phyloP scores from a whole-genome alignment of 2,329 filamentous ascomycete genomes.

The Fusarium algeriense region DNA sequence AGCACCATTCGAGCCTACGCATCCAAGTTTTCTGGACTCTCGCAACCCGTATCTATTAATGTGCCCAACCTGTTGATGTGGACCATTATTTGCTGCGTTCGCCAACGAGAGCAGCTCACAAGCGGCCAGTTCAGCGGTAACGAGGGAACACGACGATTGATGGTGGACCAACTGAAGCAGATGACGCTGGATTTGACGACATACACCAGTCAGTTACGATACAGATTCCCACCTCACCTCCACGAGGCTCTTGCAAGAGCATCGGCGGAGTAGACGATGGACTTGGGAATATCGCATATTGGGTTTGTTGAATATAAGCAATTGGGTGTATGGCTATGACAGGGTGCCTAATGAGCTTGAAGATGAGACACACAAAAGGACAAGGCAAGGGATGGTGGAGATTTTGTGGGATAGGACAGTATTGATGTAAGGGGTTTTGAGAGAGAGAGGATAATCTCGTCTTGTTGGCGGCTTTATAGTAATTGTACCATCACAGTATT shows the following conservation, averaged over 20 bases:
- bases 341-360: slow-evolving; percentile 2
- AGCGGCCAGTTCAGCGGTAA: slow-evolving; percentile 80
- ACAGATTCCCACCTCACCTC: slow-evolving; percentile 86
- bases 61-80: slow-evolving; percentile 93
- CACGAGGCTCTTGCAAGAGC: slow-evolving; percentile 90
- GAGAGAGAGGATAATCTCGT: slow-evolving; percentile 6
- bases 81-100: slow-evolving; percentile 88
- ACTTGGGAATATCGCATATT: neutral
- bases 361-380: slow-evolving; percentile 12
- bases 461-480: slow-evolving; percentile 17
- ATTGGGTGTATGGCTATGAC: slow-evolving; percentile 19
- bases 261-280: slow-evolving; percentile 68
- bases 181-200: slow-evolving; percentile 92
- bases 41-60: slow-evolving; percentile 86
- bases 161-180: slow-evolving; percentile 79
- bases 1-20: slow-evolving; percentile 83
- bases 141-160: slow-evolving; percentile 70
- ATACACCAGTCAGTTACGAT: slow-evolving; percentile 92
- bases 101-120: slow-evolving; percentile 78
- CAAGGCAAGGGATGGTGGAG: slow-evolving; percentile 11
- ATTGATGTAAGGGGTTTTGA: slow-evolving; percentile 5
- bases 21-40: slow-evolving; percentile 81
- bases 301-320: slow-evolving; percentile 27
- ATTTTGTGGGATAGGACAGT: slow-evolving; percentile 5
- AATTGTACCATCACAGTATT: slow-evolving; percentile 32